phyloP scores from a whole-genome alignment of 1,284 basidiomycete genomes.

The Cutaneotrichosporon sp. region DNA sequence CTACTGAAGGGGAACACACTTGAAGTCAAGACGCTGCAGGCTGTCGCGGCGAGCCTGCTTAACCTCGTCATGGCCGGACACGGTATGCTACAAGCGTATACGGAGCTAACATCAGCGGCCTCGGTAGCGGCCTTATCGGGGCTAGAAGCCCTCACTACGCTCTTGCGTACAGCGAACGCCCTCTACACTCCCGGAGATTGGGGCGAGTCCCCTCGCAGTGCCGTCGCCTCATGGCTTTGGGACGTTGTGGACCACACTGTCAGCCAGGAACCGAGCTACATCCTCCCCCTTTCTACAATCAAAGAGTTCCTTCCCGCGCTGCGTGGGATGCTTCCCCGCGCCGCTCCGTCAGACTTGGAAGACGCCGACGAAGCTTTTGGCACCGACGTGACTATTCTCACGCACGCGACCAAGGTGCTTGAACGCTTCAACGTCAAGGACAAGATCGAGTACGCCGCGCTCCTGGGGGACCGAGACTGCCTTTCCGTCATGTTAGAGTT shows the following conservation, averaged over 20 bases:
- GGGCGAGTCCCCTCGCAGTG: neutral
- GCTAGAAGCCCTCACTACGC: neutral
- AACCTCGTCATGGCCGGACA: constrained; percentile 37
- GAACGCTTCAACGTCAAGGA: constrained; percentile 13
- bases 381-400: constrained; percentile 9
- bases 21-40: constrained; percentile 8
- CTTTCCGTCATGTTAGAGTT: constrained; percentile 27
- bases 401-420: constrained; percentile 12
- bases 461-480: constrained; percentile 2
- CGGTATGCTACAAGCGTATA: constrained; percentile 28
- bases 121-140: neutral
- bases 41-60: constrained; percentile 37
- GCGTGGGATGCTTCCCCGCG: neutral
- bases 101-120: constrained; percentile 4
- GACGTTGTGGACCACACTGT: neutral
- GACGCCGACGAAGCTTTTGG: constrained; percentile 11
- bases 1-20: neutral
- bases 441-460: constrained; percentile 15
- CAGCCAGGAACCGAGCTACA: neutral
- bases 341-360: neutral
- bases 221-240: constrained; percentile 12
- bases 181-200: constrained; percentile 12
- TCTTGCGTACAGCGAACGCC: neutral
- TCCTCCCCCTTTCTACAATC: constrained; percentile 8
- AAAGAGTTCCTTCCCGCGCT: constrained; percentile 12